Evolutionary conservation across 768 basidiomycete species (phyloP).

Genomic region (Phallus indusiatus): DNA sequence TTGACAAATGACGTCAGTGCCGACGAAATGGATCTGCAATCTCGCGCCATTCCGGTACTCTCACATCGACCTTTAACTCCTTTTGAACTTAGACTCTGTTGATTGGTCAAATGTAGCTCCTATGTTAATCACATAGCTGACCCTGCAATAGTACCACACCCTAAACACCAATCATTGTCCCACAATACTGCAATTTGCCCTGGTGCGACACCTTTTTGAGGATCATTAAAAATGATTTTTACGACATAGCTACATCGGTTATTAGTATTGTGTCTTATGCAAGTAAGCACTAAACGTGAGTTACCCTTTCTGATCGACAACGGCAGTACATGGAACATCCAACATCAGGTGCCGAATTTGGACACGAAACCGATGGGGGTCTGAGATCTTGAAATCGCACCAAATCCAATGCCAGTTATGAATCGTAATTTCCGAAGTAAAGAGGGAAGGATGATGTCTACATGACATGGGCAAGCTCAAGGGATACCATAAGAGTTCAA

Average conservation of each 20-base stretch:
- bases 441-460: constrained; percentile 56
- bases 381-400: constrained; percentile 27
- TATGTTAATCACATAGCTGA: constrained; percentile 9
- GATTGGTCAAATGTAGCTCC: background rate
- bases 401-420: constrained; percentile 71
- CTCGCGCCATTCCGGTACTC: no score
- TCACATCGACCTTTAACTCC: no score
- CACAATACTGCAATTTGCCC: constrained; percentile 79
- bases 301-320: constrained; percentile 29
- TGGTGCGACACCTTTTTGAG: constrained; percentile 58
- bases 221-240: constrained; percentile 42
- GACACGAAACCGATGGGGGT: constrained; percentile 36
- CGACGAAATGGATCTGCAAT: no score
- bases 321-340: constrained; percentile 42
- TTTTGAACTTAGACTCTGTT: background rate
- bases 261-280: background rate
- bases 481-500: background rate
- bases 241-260: constrained; percentile 12
- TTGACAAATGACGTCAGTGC: no score
- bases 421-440: constrained; percentile 25
- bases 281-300: background rate
- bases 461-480: background rate
- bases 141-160: constrained; percentile 59
- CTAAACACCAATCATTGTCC: constrained; percentile 70
- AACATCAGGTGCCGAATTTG: constrained; percentile 68